phyloP scores from a whole-genome alignment of 202 grass and related monocot species.

The Elaeis oleifera region DNA sequence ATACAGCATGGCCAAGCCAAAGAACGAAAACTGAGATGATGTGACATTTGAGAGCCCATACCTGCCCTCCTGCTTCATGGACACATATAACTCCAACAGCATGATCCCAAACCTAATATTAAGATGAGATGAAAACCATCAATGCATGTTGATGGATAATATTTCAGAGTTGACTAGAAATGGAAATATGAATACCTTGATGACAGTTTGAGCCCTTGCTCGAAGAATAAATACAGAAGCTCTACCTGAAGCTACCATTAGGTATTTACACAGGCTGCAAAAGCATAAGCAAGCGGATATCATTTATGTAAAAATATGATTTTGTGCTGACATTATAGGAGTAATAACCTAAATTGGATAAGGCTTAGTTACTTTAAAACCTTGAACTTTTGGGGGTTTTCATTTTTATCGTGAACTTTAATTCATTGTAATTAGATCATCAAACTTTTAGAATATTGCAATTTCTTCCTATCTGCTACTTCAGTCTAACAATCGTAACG shows the following conservation, averaged over 20 bases:
- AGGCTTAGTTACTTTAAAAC: no score
- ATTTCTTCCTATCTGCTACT: no score
- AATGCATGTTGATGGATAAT: neutral
- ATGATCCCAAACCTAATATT: slow-evolving; percentile 76
- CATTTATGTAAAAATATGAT: neutral
- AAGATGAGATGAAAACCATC: neutral
- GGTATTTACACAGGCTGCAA: slow-evolving; percentile 85
- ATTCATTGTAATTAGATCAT: no score
- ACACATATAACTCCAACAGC: slow-evolving; percentile 80
- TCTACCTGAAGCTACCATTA: slow-evolving; percentile 80
- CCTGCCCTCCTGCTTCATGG: slow-evolving; percentile 79
- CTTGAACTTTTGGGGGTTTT: no score
- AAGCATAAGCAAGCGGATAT: neutral
- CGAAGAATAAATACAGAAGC: slow-evolving; percentile 60
- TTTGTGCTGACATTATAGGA: no score
- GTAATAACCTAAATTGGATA: no score
- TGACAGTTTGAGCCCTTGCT: slow-evolving; percentile 51
- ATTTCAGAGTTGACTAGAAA: neutral
- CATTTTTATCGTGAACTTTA: no score
- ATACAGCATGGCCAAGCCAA: no score
- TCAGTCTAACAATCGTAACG: no score
- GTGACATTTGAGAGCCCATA: slow-evolving; percentile 19
- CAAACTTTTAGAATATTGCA: no score
- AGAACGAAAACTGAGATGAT: no score
- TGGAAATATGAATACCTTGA: slow-evolving; percentile 45